Conservation (phyloP, 164 flowering plant genomes). For the Sextonia rubra region DNA sequence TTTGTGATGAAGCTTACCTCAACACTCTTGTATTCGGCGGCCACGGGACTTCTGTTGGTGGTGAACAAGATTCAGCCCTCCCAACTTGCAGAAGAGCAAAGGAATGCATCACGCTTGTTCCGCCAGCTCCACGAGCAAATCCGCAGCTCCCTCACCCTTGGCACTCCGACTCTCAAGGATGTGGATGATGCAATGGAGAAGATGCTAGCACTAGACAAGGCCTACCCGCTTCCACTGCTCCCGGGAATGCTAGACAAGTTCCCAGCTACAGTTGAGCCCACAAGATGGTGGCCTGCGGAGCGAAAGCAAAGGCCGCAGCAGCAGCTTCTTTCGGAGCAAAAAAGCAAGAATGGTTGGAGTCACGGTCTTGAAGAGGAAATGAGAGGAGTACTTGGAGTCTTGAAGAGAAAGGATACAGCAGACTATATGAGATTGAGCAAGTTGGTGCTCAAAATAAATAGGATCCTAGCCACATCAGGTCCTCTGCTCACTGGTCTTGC, state of each 20-base stretch:
- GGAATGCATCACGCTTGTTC: constrained; percentile 58
- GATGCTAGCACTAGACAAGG: constrained; percentile 44
- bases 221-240: constrained; percentile 51
- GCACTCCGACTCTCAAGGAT: constrained; percentile 14
- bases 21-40: constrained; percentile 39
- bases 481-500: constrained; percentile 53
- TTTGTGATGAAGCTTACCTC: constrained; percentile 46
- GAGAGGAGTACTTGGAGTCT: constrained; percentile 38
- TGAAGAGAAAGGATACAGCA: constrained; percentile 36
- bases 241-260: constrained; percentile 53
- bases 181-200: constrained; percentile 36
- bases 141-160: constrained; percentile 28
- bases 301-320: not conserved
- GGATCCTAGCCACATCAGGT: constrained; percentile 37
- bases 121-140: constrained; percentile 44
- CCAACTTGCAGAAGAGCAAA: constrained; percentile 73
- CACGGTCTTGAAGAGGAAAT: constrained; percentile 44
- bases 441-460: constrained; percentile 43
- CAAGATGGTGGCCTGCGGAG: constrained; percentile 36
- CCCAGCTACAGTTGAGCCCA: constrained; percentile 37
- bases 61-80: constrained; percentile 80
- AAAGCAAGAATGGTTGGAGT: constrained; percentile 34
- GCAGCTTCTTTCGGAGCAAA: not conserved
- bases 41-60: constrained; percentile 47
- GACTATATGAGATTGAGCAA: constrained; percentile 42